phyloP scores from a whole-genome alignment of 129 eudicot species.

The Flaveria ramosissima region DNA sequence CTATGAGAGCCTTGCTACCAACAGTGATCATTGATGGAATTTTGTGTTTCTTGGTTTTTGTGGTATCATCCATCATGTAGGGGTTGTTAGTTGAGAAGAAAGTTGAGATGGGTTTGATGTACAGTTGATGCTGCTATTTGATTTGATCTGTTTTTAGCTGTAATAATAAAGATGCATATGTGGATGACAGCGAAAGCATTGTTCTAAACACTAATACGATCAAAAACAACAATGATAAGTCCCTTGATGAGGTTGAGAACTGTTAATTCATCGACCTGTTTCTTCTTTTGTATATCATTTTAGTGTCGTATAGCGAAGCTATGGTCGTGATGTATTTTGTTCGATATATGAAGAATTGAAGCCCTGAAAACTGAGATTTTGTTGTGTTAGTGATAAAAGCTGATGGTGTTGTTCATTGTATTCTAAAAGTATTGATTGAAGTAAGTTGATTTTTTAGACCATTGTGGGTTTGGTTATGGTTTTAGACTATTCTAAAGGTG shows the following conservation, averaged over 20 bases:
- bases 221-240: not conserved
- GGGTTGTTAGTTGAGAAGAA: constrained; percentile 33
- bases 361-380: not conserved
- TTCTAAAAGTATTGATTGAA: too few relatives aligned
- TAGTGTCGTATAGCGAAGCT: too few relatives aligned
- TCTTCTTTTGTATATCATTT: not conserved
- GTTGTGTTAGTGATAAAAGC: constrained; percentile 1
- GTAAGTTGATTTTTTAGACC: too few relatives aligned
- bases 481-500: too few relatives aligned
- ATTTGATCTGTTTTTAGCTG: constrained; percentile 33
- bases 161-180: constrained; percentile 36
- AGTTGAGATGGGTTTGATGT: constrained; percentile 39
- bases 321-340: not conserved
- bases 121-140: constrained; percentile 43
- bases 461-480: too few relatives aligned
- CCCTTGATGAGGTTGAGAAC: not conserved
- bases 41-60: constrained; percentile 23
- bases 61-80: constrained; percentile 24
- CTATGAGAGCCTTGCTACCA: constrained; percentile 56
- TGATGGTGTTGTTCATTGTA: not conserved
- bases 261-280: not conserved
- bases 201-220: constrained; percentile 18
- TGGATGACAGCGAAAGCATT: constrained; percentile 28
- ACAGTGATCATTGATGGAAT: constrained; percentile 26
- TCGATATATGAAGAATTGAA: not conserved